phyloP scores from a whole-genome alignment of 108 stramenopile species.

The Cyclotella atomus region DNA sequence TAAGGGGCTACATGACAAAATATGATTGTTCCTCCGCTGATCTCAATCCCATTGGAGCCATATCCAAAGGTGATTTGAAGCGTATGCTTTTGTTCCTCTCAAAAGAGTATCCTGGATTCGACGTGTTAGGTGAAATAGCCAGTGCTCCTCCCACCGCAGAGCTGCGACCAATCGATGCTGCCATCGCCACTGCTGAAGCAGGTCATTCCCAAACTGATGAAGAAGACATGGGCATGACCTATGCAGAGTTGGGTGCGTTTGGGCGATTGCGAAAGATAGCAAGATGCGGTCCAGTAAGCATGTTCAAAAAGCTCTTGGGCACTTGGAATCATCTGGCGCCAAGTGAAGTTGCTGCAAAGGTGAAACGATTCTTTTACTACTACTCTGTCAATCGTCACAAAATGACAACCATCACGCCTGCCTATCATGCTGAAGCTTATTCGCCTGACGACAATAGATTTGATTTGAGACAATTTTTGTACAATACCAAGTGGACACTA shows the following conservation, averaged over 20 bases:
- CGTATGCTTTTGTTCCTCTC: constrained; percentile 86
- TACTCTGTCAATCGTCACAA: constrained; percentile 98
- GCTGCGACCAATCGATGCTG: constrained; percentile 87
- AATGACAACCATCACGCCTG: constrained; percentile 97
- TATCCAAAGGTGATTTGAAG: constrained; percentile 92
- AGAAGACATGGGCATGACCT: constrained; percentile 99
- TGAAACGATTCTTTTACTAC: constrained; percentile 94
- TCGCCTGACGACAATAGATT: constrained; percentile 99
- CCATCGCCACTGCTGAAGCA: constrained; percentile 29
- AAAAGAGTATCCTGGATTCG: constrained; percentile 61
- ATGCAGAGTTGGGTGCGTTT: constrained; percentile 94
- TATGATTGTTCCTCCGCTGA: constrained; percentile 99
- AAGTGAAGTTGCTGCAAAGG: constrained; percentile 85
- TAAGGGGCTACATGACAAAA: constrained; percentile 99
- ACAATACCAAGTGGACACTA: constrained; percentile 89
- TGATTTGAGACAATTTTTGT: constrained; percentile 96
- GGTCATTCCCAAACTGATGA: constrained; percentile 94
- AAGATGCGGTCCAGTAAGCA: constrained; percentile 94
- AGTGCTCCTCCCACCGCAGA: constrained; percentile 97
- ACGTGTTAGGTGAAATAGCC: constrained; percentile 86
- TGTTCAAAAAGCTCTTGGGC: constrained; percentile 85
- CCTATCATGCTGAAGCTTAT: constrained; percentile 97
- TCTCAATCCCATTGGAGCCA: constrained; percentile 98
- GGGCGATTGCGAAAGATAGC: constrained; percentile 92
- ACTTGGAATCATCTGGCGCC: constrained; percentile 86